Conservation (phyloP, 306 rosid genomes). For the Dalbergia cochinchinensis region DNA sequence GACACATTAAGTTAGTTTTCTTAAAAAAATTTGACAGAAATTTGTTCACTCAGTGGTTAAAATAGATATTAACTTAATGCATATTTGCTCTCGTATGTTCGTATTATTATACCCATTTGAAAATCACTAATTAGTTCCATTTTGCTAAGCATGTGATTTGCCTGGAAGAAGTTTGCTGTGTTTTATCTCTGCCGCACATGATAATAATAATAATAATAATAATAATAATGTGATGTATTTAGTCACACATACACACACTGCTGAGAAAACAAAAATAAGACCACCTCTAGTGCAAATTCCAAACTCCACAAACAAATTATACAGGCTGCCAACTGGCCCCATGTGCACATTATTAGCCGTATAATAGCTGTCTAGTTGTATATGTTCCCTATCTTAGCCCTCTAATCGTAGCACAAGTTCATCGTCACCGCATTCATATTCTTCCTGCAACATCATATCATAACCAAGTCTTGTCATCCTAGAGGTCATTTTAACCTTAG, state of each 20-base stretch:
- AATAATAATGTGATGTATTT: constrained; percentile 25
- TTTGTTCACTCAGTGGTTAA: background rate
- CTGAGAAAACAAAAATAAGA: background rate
- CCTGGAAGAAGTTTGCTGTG: constrained; percentile 40
- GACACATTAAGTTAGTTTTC: too few species aligned
- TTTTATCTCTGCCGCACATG: constrained; percentile 49
- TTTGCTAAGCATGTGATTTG: constrained; percentile 59
- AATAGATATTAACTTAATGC: background rate
- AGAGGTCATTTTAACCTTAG: constrained; percentile 5
- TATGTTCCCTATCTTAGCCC: constrained; percentile 24
- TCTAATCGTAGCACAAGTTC: constrained; percentile 17
- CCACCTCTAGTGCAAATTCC: constrained; percentile 19
- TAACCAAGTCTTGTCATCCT: background rate
- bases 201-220: background rate
- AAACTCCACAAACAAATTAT: constrained; percentile 11
- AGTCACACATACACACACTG: background rate
- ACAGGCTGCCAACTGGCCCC: constrained; percentile 53
- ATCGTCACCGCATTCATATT: background rate
- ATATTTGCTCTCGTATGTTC: background rate
- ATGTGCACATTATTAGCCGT: constrained; percentile 56
- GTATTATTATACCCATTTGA: background rate
- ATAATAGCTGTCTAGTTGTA: constrained; percentile 27
- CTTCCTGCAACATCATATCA: background rate
- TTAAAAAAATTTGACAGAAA: too few species aligned
- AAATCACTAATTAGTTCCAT: background rate